These are phyloP conservation scores for Aspergillus sp. DNA, from an alignment of 2,329 filamentous ascomycete genomes.

Conservation along the genomic window DNA sequence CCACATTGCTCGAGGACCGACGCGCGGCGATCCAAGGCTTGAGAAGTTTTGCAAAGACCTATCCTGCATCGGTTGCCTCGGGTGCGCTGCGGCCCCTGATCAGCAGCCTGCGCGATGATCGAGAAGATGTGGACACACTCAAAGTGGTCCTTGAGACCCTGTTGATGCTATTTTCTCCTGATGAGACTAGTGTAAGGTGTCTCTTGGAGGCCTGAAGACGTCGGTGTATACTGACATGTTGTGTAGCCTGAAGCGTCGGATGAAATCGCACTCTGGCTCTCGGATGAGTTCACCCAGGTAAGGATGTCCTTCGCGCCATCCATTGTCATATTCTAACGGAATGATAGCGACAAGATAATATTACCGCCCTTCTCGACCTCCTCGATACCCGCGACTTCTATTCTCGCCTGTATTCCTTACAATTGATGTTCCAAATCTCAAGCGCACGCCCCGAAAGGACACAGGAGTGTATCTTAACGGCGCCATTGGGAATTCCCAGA, in stretches of 20 bases:
- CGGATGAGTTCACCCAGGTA: conserved; percentile 94
- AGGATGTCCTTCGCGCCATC: conserved; percentile 18
- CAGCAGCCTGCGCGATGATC: conserved; percentile 77
- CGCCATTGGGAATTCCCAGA: conserved; percentile 81
- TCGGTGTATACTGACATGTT: background rate
- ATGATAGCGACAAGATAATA: conserved; percentile 82
- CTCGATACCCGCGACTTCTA: conserved; percentile 87
- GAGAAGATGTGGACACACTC: conserved; percentile 92
- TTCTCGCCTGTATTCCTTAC: conserved; percentile 83
- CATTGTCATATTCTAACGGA: conserved; percentile 46
- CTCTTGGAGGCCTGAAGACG: background rate
- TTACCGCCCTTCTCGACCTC: conserved; percentile 83
- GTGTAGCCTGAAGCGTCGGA: conserved; percentile 85
- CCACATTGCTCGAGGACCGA: conserved; percentile 89
- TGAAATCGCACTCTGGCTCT: conserved; percentile 92
- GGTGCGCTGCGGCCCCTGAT: conserved; percentile 89
- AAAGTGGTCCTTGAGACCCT: conserved; percentile 94
- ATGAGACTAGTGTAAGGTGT: conserved; percentile 56
- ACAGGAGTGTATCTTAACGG: conserved; percentile 89
- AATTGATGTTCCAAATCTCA: conserved; percentile 83
- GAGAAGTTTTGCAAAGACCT: conserved; percentile 93
- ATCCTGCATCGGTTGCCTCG: conserved; percentile 91
- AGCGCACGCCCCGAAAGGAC: conserved; percentile 84
- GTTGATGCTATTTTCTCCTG: conserved; percentile 81
- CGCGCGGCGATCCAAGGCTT: conserved; percentile 89